phyloP scores from a whole-genome alignment of 2,329 filamentous ascomycete species.

The Aschersonia sp. region DNA sequence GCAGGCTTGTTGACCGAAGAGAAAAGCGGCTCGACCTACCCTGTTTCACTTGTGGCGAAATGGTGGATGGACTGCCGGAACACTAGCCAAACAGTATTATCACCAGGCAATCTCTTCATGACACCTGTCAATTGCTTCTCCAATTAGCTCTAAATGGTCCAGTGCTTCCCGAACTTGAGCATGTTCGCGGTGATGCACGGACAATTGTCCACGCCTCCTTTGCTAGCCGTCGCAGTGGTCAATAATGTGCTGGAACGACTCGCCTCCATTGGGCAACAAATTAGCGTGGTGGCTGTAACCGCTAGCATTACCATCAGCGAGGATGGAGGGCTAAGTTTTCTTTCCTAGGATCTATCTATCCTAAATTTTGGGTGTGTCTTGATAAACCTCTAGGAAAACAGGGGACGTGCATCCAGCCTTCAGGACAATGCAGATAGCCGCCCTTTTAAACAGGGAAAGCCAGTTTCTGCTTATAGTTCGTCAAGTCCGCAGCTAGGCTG shows the following conservation, averaged over 20 bases:
- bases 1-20: too few relatives aligned
- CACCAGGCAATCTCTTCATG: constrained; percentile 36
- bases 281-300: constrained; percentile 59
- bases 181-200: constrained; percentile 35
- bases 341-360: constrained; percentile 38
- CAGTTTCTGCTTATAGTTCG: constrained; percentile 51
- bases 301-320: constrained; percentile 54
- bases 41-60: neutral
- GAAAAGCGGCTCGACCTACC: neutral
- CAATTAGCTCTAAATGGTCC: constrained; percentile 33
- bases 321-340: constrained; percentile 48
- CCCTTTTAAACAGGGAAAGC: constrained; percentile 37
- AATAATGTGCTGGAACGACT: constrained; percentile 47
- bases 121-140: constrained; percentile 28
- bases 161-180: constrained; percentile 34
- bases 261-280: constrained; percentile 62
- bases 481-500: constrained; percentile 45
- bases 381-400: constrained; percentile 49
- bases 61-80: constrained; percentile 17
- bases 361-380: constrained; percentile 38
- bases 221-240: constrained; percentile 49
- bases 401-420: constrained; percentile 38
- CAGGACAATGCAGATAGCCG: constrained; percentile 38
- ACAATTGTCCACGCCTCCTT: constrained; percentile 47
- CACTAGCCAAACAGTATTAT: constrained; percentile 39